These are phyloP conservation scores for Chrysosporium queenslandicum DNA, from an alignment of 2,329 filamentous ascomycete genomes.

Conservation along the genomic window DNA sequence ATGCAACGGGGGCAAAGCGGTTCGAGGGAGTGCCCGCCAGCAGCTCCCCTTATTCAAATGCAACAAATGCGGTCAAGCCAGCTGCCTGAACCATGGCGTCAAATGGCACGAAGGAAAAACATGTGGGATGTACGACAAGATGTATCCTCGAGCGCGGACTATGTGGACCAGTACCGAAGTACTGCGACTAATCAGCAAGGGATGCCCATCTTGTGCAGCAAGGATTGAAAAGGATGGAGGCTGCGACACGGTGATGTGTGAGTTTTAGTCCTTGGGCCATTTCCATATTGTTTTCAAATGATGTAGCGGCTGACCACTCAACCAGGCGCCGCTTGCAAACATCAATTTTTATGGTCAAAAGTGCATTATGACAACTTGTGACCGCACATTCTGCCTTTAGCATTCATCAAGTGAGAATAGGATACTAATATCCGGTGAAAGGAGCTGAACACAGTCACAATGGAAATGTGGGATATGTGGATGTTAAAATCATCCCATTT, in stretches of 20 bases:
- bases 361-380: too few species aligned
- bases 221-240: conserved; percentile 18
- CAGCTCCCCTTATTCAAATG: conserved; percentile 11
- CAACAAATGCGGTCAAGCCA: conserved; percentile 12
- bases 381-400: too few species aligned
- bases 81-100: conserved; percentile 16
- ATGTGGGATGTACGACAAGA: conserved; percentile 16
- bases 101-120: conserved; percentile 17
- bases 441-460: too few species aligned
- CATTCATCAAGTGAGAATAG: too few species aligned
- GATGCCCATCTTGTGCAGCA: conserved; percentile 17
- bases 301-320: too few species aligned
- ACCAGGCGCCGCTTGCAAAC: not conserved
- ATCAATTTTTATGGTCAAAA: not conserved
- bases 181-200: conserved; percentile 16
- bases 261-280: not conserved
- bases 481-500: too few species aligned
- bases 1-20: conserved; percentile 7
- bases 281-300: too few species aligned
- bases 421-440: too few species aligned
- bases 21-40: not conserved
- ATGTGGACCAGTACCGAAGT: conserved; percentile 11
- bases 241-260: conserved; percentile 16
- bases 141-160: conserved; percentile 1
- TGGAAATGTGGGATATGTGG: too few species aligned